Conservation (phyloP, 2,329 filamentous ascomycete species). For the Ciborinia camelliae region DNA sequence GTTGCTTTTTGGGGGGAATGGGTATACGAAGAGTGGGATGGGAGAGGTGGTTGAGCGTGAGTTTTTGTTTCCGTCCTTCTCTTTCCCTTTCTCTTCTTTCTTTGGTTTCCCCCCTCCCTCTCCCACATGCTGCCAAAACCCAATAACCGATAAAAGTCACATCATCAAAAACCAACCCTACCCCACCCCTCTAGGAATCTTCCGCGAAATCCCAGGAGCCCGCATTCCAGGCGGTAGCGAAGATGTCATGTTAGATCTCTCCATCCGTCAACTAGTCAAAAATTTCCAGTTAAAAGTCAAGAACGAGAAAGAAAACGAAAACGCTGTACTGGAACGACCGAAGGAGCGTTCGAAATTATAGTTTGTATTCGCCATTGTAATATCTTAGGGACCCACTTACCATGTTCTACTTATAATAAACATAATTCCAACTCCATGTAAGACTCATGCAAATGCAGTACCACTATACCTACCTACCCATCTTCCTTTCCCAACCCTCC, state of each 20-base stretch:
- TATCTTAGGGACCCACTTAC: too few relatives aligned
- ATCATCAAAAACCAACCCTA: neutral
- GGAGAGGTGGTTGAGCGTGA: constrained; percentile 68
- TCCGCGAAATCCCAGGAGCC: constrained; percentile 59
- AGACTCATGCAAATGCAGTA: too few relatives aligned
- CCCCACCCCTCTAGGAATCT: constrained; percentile 47
- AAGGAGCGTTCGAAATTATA: constrained; percentile 45
- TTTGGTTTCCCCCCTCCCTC: neutral
- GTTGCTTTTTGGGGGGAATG: constrained; percentile 70
- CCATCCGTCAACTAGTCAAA: constrained; percentile 67
- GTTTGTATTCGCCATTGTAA: too few relatives aligned
- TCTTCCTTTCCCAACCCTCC: too few relatives aligned
- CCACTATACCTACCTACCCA: too few relatives aligned
- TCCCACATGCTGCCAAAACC: neutral
- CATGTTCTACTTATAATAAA: too few relatives aligned
- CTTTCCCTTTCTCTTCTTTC: neutral
- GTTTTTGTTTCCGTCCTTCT: constrained; percentile 37
- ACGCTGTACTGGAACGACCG: constrained; percentile 40
- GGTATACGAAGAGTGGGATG: constrained; percentile 65
- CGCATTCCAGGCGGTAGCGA: constrained; percentile 67
- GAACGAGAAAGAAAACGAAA: neutral
- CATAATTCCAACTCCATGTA: too few relatives aligned
- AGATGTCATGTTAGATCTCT: constrained; percentile 69
- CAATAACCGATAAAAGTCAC: neutral
- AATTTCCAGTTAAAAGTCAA: constrained; percentile 58